Conservation (phyloP, 1,139 yeast genomes). For the Blastobotrys buckinghamii region DNA sequence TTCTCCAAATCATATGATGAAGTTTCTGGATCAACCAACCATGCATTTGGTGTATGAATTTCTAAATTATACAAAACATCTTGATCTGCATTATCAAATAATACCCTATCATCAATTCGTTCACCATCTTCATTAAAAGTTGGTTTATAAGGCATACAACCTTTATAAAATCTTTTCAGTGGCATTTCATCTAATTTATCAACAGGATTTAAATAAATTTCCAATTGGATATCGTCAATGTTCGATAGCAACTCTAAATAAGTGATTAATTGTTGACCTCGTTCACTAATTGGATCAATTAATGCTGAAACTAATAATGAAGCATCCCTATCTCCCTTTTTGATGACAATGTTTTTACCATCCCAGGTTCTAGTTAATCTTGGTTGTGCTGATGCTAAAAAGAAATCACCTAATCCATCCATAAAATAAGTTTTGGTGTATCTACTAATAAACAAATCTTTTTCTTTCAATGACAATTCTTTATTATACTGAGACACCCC, state of each 20-base stretch:
- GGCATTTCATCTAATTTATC: constrained; percentile 40
- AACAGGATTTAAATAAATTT: constrained; percentile 57
- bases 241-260: constrained; percentile 42
- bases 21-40: constrained; percentile 52
- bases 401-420: constrained; percentile 16
- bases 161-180: constrained; percentile 55
- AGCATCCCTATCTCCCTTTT: constrained; percentile 21
- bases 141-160: constrained; percentile 39
- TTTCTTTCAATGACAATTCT: neutral
- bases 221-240: constrained; percentile 39
- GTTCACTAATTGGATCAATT: constrained; percentile 66
- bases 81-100: constrained; percentile 42
- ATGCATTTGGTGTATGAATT: constrained; percentile 57
- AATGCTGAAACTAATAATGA: constrained; percentile 47
- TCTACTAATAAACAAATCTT: constrained; percentile 17
- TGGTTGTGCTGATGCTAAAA: constrained; percentile 9
- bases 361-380: constrained; percentile 21
- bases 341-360: constrained; percentile 17
- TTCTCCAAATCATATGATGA: constrained; percentile 59
- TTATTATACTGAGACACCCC: constrained; percentile 6
- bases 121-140: constrained; percentile 39
- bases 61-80: constrained; percentile 51
- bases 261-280: constrained; percentile 56
- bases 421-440: constrained; percentile 19
- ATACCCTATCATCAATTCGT: constrained; percentile 25